Evolutionary conservation across 2,329 filamentous ascomycete genomes (phyloP), one percentile per base, ranked within the genome.

Genomic region (Ophiobolus disseminans): DNA sequence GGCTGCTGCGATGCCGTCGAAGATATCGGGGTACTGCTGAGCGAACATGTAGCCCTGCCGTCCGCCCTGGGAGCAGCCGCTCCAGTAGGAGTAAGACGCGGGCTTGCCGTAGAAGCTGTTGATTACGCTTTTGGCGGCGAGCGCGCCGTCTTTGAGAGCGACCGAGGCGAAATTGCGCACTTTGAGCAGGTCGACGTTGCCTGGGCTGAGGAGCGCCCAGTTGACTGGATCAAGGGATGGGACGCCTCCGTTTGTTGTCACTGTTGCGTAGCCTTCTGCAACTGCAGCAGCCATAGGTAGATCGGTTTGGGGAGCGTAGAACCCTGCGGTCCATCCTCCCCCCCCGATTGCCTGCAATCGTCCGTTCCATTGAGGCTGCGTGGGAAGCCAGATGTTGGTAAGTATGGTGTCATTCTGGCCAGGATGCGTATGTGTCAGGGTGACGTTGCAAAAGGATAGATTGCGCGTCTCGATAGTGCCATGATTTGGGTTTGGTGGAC

Each of bases 1-100:
- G 3, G 26, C 43, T 4, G 69, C 69, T 2, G 58, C 38, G 19
- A 73, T 68, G 0, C 70, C 68, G 48, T 72, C 63, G 26, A 57
- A 66, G 1, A 54, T 50, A 3, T 55, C 51, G 1, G 67, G 67
- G 50, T 66, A 72, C 8, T 55, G 45, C 42, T 71, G 66, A 4
- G 66, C 68, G 20, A 69, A 28, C 44, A 58, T 57, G 23, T 60
- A 50, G 1, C 66, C 70, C 37, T 73, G 68, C 7, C 69, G 48
- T 6, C 69, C 69, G 19, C 68, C 68, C 16, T 64, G 55, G 1
- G 69, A 72, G 45, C 70, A 73, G 49, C 62, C 69, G 36, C 53
- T 64, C 59, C 62, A 72, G 50, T 72, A 70, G 4, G 68, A 70
- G 40, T 67, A 70, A 7, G 50, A 48, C 0, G 70, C 58, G 4